Percentiles rank a stretch among this genome's conserved stretches.
Evolutionary conservation across 148 eudicot species (phyloP).

Genomic region (Persicaria tinctoria): DNA sequence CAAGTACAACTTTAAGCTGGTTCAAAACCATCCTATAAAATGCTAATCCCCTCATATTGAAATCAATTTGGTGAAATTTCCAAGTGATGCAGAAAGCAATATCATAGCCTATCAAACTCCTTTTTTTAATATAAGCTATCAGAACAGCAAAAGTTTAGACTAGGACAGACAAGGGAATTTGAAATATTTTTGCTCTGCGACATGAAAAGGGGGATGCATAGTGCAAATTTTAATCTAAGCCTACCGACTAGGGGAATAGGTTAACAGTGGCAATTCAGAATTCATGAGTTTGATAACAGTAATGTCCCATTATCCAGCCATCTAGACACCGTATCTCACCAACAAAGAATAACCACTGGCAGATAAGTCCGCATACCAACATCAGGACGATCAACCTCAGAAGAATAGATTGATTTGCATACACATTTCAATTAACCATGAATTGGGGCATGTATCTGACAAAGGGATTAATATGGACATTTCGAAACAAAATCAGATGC

Average conservation of each 20-base stretch:
- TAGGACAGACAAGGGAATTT: not conserved
- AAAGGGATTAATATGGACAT: not conserved
- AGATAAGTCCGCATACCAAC: not conserved
- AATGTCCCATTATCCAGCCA: not conserved
- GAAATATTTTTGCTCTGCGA: not conserved
- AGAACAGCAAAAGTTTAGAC: not conserved
- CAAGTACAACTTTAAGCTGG: not conserved
- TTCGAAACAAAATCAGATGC: not conserved
- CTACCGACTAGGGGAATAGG: not conserved
- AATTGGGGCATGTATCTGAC: not conserved
- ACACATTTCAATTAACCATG: not conserved
- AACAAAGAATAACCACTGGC: not conserved
- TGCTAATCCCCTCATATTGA: not conserved
- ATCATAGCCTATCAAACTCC: not conserved
- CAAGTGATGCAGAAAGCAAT: conserved; percentile 2
- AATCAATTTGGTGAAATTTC: not conserved
- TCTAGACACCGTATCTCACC: not conserved
- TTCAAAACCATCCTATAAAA: not conserved
- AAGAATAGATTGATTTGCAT: not conserved
- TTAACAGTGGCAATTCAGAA: not conserved
- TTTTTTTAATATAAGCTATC: not conserved
- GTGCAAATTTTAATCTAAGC: too few relatives aligned
- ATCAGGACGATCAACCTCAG: not conserved
- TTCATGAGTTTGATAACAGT: not conserved
- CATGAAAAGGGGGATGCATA: not conserved